Conservation (phyloP, 495 filamentous ascomycete genomes). For the Xylaria telfairii region DNA sequence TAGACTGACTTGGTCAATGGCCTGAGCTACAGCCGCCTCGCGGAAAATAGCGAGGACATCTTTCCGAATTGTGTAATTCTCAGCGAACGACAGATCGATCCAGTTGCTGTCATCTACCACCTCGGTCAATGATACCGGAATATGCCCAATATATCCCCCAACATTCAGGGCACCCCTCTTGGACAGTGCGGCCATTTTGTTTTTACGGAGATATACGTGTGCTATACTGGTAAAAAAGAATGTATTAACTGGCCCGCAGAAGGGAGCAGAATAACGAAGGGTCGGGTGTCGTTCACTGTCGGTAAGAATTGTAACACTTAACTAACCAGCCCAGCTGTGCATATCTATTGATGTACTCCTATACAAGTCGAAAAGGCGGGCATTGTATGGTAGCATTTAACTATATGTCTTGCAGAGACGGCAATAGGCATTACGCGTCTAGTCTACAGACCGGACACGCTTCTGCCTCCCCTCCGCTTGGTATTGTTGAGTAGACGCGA, state of each 20-base stretch:
- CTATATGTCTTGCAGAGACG: not conserved
- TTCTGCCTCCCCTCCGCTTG: too few species aligned
- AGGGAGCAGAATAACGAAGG: too few species aligned
- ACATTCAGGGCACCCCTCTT: not conserved
- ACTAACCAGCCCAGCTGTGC: not conserved
- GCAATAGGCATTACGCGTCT: not conserved
- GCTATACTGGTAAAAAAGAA: not conserved
- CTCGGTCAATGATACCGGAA: not conserved
- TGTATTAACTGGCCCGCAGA: not conserved
- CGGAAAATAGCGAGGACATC: not conserved
- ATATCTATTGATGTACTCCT: not conserved
- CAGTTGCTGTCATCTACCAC: not conserved
- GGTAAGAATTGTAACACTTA: not conserved
- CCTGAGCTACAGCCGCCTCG: not conserved
- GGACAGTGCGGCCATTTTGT: not conserved
- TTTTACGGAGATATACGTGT: not conserved
- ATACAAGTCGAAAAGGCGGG: not conserved
- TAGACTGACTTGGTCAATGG: not conserved
- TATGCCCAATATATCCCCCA: not conserved
- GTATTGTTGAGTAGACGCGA: not conserved
- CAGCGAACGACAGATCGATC: slow-evolving; percentile 1
- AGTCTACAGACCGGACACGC: not conserved
- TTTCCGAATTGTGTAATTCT: slow-evolving; percentile 6
- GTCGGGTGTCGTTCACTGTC: not conserved
- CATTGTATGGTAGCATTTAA: not conserved